These are phyloP conservation scores for Metarhizium brunneum DNA, from an alignment of 2,329 filamentous ascomycete genomes.

Conservation along the genomic window DNA sequence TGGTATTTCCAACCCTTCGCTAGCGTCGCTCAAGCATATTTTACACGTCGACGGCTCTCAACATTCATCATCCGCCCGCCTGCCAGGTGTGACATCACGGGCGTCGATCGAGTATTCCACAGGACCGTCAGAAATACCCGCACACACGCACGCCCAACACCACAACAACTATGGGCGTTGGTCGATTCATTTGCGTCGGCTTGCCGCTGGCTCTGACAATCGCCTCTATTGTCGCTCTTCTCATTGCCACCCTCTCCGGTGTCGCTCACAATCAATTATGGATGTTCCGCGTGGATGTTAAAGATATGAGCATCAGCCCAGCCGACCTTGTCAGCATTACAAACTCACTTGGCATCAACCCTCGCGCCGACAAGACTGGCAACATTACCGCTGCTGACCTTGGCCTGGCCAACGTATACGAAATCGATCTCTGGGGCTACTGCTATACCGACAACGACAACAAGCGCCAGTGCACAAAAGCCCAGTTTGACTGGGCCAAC, in stretches of 20 bases:
- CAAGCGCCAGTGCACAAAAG: constrained; percentile 57
- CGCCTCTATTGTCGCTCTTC: constrained; percentile 61
- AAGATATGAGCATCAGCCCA: constrained; percentile 39
- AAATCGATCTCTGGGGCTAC: constrained; percentile 79
- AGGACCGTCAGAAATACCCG: not conserved
- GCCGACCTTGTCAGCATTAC: constrained; percentile 28
- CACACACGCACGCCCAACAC: constrained; percentile 9
- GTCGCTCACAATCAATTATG: constrained; percentile 47
- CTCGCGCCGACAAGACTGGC: constrained; percentile 17
- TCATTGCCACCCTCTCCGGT: constrained; percentile 47
- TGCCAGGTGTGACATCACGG: too few relatives aligned
- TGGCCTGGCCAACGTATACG: constrained; percentile 66
- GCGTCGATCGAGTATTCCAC: too few relatives aligned
- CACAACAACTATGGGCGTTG: constrained; percentile 46
- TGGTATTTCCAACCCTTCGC: not conserved
- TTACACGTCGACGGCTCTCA: too few relatives aligned
- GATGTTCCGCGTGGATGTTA: constrained; percentile 52
- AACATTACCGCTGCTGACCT: constrained; percentile 51
- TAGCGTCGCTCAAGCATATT: too few relatives aligned
- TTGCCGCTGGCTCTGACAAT: constrained; percentile 77
- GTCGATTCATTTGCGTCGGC: constrained; percentile 78
- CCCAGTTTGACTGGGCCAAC: constrained; percentile 69
- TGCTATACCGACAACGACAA: constrained; percentile 53
- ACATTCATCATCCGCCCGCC: too few relatives aligned
- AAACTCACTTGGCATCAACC: constrained; percentile 12